These are phyloP conservation scores for Euphorbia lathyris DNA, from an alignment of 345 rosid species.

Conservation along the genomic window DNA sequence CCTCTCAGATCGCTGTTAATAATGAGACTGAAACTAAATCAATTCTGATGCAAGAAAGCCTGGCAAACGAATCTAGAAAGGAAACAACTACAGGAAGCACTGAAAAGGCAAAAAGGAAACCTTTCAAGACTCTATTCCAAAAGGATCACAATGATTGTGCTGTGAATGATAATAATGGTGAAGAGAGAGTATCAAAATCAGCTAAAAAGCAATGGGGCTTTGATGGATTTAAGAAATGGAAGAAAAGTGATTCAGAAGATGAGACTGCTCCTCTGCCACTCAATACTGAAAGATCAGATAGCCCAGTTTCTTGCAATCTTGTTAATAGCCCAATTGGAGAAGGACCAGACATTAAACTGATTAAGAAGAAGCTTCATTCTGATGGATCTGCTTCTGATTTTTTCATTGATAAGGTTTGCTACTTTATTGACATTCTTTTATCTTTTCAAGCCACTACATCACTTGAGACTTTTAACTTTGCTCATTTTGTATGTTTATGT, in stretches of 20 bases:
- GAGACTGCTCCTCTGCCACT: conserved; percentile 61
- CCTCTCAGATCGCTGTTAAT: background rate
- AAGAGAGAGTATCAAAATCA: conserved; percentile 40
- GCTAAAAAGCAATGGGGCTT: conserved; percentile 62
- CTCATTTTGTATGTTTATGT: conserved; percentile 3
- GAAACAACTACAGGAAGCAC: conserved; percentile 23
- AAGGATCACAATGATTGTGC: conserved; percentile 34
- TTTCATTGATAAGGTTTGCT: conserved; percentile 62
- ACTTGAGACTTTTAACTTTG: background rate
- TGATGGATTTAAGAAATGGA: conserved; percentile 65
- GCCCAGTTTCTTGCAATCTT: conserved; percentile 35
- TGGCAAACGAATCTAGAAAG: conserved; percentile 26
- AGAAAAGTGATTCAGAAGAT: conserved; percentile 54
- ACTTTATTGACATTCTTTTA: background rate
- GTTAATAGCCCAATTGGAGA: conserved; percentile 48
- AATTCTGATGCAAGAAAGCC: conserved; percentile 51
- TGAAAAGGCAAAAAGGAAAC: conserved; percentile 47
- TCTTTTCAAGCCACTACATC: too few relatives aligned
- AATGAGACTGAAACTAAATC: conserved; percentile 37
- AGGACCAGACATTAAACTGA: conserved; percentile 61
- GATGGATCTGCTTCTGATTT: conserved; percentile 68
- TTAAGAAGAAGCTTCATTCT: conserved; percentile 61
- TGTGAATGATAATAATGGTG: conserved; percentile 21
- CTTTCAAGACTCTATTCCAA: conserved; percentile 45
- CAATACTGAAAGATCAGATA: conserved; percentile 43